Evolutionary conservation across 129 eudicot species (phyloP).

Genomic region (Calendula officinalis): DNA sequence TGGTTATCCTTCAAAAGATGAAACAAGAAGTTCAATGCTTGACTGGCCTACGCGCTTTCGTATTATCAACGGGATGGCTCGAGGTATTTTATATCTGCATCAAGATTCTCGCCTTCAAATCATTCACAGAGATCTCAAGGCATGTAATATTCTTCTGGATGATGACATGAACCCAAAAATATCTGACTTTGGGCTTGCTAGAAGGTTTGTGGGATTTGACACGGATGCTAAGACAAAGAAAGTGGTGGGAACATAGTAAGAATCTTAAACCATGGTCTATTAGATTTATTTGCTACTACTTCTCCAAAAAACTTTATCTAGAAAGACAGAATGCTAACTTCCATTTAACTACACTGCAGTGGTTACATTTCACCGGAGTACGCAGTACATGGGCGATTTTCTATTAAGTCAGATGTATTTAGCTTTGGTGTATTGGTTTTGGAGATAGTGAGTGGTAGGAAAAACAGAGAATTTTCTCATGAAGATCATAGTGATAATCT

Average conservation of each 20-base stretch:
- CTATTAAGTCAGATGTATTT: slow-evolving; percentile 21
- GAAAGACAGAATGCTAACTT: not conserved
- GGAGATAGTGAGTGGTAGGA: slow-evolving; percentile 24
- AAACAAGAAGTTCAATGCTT: slow-evolving; percentile 9
- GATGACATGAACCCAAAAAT: slow-evolving; percentile 21
- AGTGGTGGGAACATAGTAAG: slow-evolving; percentile 25
- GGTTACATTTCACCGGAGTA: slow-evolving; percentile 16
- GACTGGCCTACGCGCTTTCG: slow-evolving; percentile 9
- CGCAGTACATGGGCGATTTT: slow-evolving; percentile 3
- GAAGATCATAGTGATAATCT: slow-evolving; percentile 21
- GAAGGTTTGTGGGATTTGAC: slow-evolving; percentile 17
- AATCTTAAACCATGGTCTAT: slow-evolving; percentile 4
- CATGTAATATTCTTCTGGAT: slow-evolving; percentile 19
- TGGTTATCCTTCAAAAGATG: not conserved
- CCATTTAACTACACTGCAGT: not conserved
- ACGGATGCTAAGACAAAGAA: slow-evolving; percentile 7
- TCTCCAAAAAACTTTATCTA: not conserved
- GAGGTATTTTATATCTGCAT: slow-evolving; percentile 19
- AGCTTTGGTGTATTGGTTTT: slow-evolving; percentile 15
- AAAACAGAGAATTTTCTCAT: slow-evolving; percentile 23
- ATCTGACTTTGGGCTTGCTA: slow-evolving; percentile 25
- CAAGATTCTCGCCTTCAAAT: slow-evolving; percentile 26
- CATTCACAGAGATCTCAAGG: slow-evolving; percentile 23
- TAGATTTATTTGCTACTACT: not conserved
- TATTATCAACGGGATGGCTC: slow-evolving; percentile 17